Conservation (phyloP, 139 green algal genomes). For the Picochlorum costavermella region DNA sequence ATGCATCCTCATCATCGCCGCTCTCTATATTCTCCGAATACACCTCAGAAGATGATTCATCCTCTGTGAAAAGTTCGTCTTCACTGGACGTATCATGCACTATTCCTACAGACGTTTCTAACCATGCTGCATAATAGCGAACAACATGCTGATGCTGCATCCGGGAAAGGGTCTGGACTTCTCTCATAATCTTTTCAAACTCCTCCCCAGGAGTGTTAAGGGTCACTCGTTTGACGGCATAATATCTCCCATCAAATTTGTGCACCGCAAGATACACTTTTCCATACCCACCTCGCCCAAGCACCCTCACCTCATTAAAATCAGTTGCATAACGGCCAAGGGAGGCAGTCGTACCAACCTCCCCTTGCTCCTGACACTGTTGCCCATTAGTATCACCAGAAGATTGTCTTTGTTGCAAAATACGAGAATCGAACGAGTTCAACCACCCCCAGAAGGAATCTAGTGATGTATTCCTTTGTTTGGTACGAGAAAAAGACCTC, state of each 20-base stretch:
- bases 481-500: not conserved
- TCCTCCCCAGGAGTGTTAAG: slow-evolving; percentile 39
- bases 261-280: slow-evolving; percentile 79
- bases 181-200: slow-evolving; percentile 62
- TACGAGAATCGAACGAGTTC: slow-evolving; percentile 1
- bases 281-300: slow-evolving; percentile 82
- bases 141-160: slow-evolving; percentile 89
- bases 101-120: slow-evolving; percentile 6
- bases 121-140: slow-evolving; percentile 78
- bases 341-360: not conserved
- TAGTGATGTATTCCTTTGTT: not conserved
- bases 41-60: not conserved
- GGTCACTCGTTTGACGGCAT: slow-evolving; percentile 89
- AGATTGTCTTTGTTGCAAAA: not conserved
- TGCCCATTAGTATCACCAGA: not conserved
- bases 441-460: not conserved
- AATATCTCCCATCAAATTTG: slow-evolving; percentile 61
- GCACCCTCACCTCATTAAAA: slow-evolving; percentile 59
- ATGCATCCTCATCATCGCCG: not conserved
- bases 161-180: slow-evolving; percentile 80
- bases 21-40: not conserved
- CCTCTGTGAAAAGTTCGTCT: slow-evolving; percentile 1
- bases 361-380: too few relatives aligned
- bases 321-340: slow-evolving; percentile 48
- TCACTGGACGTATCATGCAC: not conserved